Evolutionary conservation across 208 protist species (phyloP).

Genomic region (Leishmania turanica): DNA sequence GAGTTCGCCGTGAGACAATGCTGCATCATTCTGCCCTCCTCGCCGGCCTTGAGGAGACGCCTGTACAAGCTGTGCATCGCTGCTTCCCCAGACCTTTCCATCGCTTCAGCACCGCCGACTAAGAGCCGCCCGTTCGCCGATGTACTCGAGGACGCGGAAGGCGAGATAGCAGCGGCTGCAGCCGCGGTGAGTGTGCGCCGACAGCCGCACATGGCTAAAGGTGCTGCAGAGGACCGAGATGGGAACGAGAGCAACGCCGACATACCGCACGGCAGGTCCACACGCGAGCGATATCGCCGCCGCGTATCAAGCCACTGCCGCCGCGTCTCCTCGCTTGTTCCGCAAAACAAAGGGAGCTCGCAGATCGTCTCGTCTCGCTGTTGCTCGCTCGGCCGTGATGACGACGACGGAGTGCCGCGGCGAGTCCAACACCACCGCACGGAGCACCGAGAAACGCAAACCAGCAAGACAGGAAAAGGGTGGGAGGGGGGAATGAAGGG

Average conservation of each 20-base stretch:
- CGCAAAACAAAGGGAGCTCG: not conserved
- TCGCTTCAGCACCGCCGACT: not conserved
- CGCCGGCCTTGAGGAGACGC: conserved; percentile 73
- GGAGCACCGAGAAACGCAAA: not conserved
- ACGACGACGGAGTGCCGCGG: not conserved
- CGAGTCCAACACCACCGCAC: not conserved
- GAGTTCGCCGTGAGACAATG: conserved; percentile 56
- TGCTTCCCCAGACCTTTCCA: not conserved
- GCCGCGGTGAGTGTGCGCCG: conserved; percentile 2
- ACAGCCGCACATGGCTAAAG: conserved; percentile 1
- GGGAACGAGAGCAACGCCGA: not conserved
- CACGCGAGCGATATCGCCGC: not conserved
- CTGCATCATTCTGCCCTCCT: conserved; percentile 71
- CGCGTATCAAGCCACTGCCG: not conserved
- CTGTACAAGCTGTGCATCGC: conserved; percentile 68
- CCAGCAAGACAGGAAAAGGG: not conserved
- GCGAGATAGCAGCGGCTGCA: not conserved
- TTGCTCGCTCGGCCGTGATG: not conserved
- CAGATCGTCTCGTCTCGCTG: not conserved
- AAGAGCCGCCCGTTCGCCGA: not conserved
- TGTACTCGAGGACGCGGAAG: conserved; percentile 5
- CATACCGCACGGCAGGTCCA: not conserved
- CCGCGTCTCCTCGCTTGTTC: not conserved
- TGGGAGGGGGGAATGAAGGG: not conserved
- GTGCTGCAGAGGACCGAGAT: not conserved